Evolutionary conservation across 768 basidiomycete species (phyloP).

Genomic region (Tricholoma furcatifolium): DNA sequence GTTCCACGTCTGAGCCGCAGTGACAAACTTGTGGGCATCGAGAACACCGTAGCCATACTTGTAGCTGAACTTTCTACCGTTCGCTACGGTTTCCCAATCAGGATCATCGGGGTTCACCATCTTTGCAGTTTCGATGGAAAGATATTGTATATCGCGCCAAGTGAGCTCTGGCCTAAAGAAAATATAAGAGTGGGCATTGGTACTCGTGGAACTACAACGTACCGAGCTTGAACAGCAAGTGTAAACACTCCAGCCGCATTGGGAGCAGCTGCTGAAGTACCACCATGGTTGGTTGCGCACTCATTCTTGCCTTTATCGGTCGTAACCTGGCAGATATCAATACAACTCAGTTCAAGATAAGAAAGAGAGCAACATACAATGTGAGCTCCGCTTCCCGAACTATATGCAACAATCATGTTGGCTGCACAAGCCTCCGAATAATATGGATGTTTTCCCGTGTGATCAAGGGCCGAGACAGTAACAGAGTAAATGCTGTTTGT

Average conservation of each 20-base stretch:
- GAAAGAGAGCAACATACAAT: constrained; percentile 61
- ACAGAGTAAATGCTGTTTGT: constrained; percentile 97
- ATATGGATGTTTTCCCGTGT: constrained; percentile 88
- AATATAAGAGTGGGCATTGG: not conserved
- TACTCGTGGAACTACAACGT: constrained; percentile 14
- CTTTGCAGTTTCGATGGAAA: constrained; percentile 74
- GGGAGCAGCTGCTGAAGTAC: constrained; percentile 98
- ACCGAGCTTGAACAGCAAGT: constrained; percentile 86
- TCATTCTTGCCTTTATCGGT: constrained; percentile 87
- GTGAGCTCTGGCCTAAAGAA: constrained; percentile 81
- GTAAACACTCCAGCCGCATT: constrained; percentile 93
- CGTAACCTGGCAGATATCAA: constrained; percentile 61
- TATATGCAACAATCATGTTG: constrained; percentile 93
- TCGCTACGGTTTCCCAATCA: constrained; percentile 85
- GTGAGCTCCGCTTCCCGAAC: constrained; percentile 87
- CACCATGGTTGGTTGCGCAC: constrained; percentile 84
- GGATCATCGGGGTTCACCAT: constrained; percentile 85
- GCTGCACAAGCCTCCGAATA: constrained; percentile 97
- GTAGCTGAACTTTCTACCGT: constrained; percentile 68
- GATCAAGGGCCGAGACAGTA: constrained; percentile 93
- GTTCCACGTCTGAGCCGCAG: constrained; percentile 77
- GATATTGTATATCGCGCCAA: constrained; percentile 95
- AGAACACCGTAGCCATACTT: constrained; percentile 95
- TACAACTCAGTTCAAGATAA: constrained; percentile 12
- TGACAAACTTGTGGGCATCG: constrained; percentile 81